Conservation (phyloP, 164 flowering plant species). For the Tetrastigma voinierianum region DNA sequence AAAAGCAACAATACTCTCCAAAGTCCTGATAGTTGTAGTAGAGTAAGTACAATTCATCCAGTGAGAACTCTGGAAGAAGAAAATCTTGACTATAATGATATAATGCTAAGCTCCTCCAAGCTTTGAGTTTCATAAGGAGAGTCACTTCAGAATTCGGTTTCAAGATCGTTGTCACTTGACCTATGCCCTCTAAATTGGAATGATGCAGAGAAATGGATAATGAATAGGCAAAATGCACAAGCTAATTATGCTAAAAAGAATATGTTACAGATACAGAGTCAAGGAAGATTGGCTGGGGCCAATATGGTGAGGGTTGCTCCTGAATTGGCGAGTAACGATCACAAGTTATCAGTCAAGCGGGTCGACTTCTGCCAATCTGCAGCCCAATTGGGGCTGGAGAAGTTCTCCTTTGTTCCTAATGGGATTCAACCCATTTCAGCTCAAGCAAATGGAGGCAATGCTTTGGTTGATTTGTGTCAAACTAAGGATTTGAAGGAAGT, state of each 20-base stretch:
- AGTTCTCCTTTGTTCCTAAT: slow-evolving; percentile 43
- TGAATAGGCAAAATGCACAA: slow-evolving; percentile 48
- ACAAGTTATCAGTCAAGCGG: slow-evolving; percentile 33
- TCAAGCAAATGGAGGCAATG: slow-evolving; percentile 26
- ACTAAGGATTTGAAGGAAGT: slow-evolving; percentile 53
- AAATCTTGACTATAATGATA: slow-evolving; percentile 83
- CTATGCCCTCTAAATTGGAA: slow-evolving; percentile 90
- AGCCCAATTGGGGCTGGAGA: slow-evolving; percentile 38
- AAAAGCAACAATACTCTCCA: slow-evolving; percentile 33
- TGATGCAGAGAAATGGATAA: slow-evolving; percentile 95
- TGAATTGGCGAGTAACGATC: slow-evolving; percentile 45
- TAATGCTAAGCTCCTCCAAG: slow-evolving; percentile 88
- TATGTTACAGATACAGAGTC: slow-evolving; percentile 34
- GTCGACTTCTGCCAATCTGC: slow-evolving; percentile 51
- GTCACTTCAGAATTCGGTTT: slow-evolving; percentile 35
- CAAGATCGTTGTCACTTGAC: slow-evolving; percentile 52
- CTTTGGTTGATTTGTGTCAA: slow-evolving; percentile 30
- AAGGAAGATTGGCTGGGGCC: slow-evolving; percentile 26
- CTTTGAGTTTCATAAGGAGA: slow-evolving; percentile 88
- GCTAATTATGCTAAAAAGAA: slow-evolving; percentile 41
- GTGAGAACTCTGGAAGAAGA: slow-evolving; percentile 62
- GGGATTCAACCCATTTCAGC: slow-evolving; percentile 20
- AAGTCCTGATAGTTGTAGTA: slow-evolving; percentile 34
- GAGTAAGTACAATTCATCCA: slow-evolving; percentile 61
- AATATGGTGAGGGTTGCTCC: slow-evolving; percentile 56